Base-by-base conservation (phyloP, 2,329 filamentous ascomycete genomes). In the Pseudofabraea citricarpa region DNA sequence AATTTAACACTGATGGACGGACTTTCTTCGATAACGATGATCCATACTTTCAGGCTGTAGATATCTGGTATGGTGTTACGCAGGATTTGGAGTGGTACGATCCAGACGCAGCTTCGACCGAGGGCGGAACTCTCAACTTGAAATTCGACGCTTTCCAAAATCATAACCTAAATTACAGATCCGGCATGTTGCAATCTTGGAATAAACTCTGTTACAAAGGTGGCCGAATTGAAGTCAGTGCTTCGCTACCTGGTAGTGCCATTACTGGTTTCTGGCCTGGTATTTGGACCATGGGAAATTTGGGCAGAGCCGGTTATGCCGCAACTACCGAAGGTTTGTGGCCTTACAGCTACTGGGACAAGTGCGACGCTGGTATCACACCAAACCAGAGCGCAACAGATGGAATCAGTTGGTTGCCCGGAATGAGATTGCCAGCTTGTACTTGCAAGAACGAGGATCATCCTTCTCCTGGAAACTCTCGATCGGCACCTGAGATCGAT, bases 241-340 rank as follows among this genome's bases (percentile, higher is more conserved):
- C 87, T 41, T 87, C 83, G 4, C 67, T 87, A 5, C 83, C 83
- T 12, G 83, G 83, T 13, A 65, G 71, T 36, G 83, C 83, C 36
- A 74, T 79, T 12, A 72, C 78, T 43, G 83, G 83, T 45, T 83
- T 87, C 63, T 87, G 83, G 83, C 83, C 83, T 32, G 83, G 83
- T 62, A 84, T 86, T 62, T 87, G 83, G 83, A 72, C 81, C 0
- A 85, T 87, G 80, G 83, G 83, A 4, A 87, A 87, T 56, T 70
- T 87, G 18, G 83, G 78, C 27, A 73, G 83, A 50, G 79, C 83
- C 20, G 83, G 83, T 10, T 85, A 85, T 61, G 72, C 79, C 23
- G 77, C 81, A 8, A 85, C 82, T 2, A 87, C 82, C 0, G 83
- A 87, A 49, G 83, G 83, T 4, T 70, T 85, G 61, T 87, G 83